Conservation (phyloP, 768 basidiomycete species). For the Xerocomellus chrysenteron region DNA sequence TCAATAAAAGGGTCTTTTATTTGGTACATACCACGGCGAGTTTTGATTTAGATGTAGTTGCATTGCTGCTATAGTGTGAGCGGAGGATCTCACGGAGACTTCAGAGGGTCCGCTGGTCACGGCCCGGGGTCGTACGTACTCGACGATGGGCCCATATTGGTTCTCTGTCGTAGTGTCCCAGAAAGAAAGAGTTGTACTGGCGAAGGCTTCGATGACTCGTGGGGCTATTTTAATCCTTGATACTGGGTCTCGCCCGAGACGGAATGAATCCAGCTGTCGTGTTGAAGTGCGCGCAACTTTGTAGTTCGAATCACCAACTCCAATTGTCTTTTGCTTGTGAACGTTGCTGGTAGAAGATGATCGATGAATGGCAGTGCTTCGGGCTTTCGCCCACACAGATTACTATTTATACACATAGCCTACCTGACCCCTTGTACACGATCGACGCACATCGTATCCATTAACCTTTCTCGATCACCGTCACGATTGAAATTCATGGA, state of each 20-base stretch:
- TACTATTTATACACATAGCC: neutral
- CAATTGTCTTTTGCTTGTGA: too few relatives aligned
- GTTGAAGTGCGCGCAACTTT: too few relatives aligned
- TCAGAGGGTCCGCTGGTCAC: neutral
- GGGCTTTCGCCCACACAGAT: neutral
- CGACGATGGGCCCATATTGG: constrained; percentile 8
- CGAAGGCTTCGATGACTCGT: constrained; percentile 1
- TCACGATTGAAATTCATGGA: neutral
- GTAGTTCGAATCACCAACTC: too few relatives aligned
- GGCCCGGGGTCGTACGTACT: neutral
- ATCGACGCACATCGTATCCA: neutral
- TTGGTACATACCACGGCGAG: too few relatives aligned
- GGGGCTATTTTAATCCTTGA: too few relatives aligned
- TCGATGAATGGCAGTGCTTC: neutral
- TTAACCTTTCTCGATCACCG: neutral
- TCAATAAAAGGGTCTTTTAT: neutral
- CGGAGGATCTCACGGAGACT: constrained; percentile 8
- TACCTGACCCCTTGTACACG: neutral
- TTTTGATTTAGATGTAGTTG: neutral
- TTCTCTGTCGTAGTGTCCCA: constrained; percentile 11
- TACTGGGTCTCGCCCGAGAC: too few relatives aligned
- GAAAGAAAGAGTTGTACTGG: constrained; percentile 4
- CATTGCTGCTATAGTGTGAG: neutral
- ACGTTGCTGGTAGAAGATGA: too few relatives aligned
- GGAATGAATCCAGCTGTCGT: too few relatives aligned